These are phyloP conservation scores for Zygosaccharomyces bisporus DNA, from an alignment of 805 yeast genomes.

Conservation along the genomic window DNA sequence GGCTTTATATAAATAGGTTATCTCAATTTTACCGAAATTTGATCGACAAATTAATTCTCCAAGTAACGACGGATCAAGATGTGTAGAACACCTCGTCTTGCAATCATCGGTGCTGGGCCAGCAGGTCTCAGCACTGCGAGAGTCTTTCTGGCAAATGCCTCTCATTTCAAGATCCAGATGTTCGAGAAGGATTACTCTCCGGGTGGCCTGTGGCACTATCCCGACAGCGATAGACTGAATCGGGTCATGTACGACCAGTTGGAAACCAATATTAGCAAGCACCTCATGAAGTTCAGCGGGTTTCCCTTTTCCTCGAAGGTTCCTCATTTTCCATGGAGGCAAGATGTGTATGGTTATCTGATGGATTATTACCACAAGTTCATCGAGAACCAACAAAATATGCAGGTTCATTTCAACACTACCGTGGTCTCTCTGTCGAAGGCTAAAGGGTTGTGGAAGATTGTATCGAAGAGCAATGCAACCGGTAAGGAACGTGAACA, in stretches of 20 bases:
- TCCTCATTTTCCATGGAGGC: slow-evolving; percentile 56
- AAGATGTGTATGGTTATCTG: slow-evolving; percentile 60
- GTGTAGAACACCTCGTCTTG: slow-evolving; percentile 36
- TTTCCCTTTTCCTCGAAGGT: slow-evolving; percentile 45
- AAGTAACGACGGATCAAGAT: background rate
- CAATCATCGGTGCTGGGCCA: slow-evolving; percentile 78
- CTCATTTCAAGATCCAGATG: slow-evolving; percentile 47
- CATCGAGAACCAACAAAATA: slow-evolving; percentile 27
- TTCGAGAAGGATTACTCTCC: slow-evolving; percentile 54
- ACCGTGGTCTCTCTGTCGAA: slow-evolving; percentile 25
- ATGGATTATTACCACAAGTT: slow-evolving; percentile 44
- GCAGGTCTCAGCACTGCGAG: slow-evolving; percentile 64
- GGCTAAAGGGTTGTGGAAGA: slow-evolving; percentile 18
- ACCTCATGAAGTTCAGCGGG: slow-evolving; percentile 62
- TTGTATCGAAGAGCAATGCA: slow-evolving; percentile 8
- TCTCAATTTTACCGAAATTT: background rate
- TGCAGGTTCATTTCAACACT: slow-evolving; percentile 29
- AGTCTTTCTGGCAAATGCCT: slow-evolving; percentile 53
- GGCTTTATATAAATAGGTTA: slow-evolving; percentile 1
- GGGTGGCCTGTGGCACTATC: slow-evolving; percentile 82
- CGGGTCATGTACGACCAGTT: slow-evolving; percentile 57
- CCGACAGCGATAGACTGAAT: slow-evolving; percentile 27
- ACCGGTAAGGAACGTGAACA: slow-evolving; percentile 31
- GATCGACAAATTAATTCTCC: background rate
- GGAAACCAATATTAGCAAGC: slow-evolving; percentile 65